Conservation (phyloP, 1,284 basidiomycete species). For the Peniophora sp. region DNA sequence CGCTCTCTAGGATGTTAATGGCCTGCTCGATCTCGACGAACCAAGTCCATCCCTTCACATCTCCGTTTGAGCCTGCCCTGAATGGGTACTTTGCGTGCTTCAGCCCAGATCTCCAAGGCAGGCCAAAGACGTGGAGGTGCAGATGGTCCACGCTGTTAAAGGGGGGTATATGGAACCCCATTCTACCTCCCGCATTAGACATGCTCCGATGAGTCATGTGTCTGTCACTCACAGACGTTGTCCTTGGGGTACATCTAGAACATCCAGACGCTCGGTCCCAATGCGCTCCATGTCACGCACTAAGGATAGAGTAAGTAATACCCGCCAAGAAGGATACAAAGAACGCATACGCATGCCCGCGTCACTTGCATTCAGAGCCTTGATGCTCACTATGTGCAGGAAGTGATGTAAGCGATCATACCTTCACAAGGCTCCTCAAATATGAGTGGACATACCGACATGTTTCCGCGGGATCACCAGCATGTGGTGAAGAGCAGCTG, state of each 20-base stretch:
- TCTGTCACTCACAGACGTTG: slow-evolving; percentile 36
- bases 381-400: slow-evolving; percentile 12
- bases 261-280: slow-evolving; percentile 45
- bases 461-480: slow-evolving; percentile 61
- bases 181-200: slow-evolving; percentile 25
- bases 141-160: slow-evolving; percentile 76
- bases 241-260: slow-evolving; percentile 28
- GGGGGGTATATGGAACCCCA: slow-evolving; percentile 81
- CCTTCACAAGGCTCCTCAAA: background rate
- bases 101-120: slow-evolving; percentile 50
- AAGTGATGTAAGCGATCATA: background rate
- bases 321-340: background rate
- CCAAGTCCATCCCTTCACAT: slow-evolving; percentile 70
- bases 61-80: slow-evolving; percentile 24
- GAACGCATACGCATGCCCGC: slow-evolving; percentile 1
- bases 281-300: slow-evolving; percentile 57
- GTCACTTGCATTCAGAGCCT: slow-evolving; percentile 14
- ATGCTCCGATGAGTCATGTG: slow-evolving; percentile 1
- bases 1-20: slow-evolving; percentile 51
- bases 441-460: slow-evolving; percentile 31
- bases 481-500: slow-evolving; percentile 54
- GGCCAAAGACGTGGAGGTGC: slow-evolving; percentile 70
- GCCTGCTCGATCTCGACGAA: slow-evolving; percentile 65
- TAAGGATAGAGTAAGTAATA: slow-evolving; percentile 16
- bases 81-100: slow-evolving; percentile 54